phyloP scores from a whole-genome alignment of 345 rosid genomes.

The Lenwebbia sp. region DNA sequence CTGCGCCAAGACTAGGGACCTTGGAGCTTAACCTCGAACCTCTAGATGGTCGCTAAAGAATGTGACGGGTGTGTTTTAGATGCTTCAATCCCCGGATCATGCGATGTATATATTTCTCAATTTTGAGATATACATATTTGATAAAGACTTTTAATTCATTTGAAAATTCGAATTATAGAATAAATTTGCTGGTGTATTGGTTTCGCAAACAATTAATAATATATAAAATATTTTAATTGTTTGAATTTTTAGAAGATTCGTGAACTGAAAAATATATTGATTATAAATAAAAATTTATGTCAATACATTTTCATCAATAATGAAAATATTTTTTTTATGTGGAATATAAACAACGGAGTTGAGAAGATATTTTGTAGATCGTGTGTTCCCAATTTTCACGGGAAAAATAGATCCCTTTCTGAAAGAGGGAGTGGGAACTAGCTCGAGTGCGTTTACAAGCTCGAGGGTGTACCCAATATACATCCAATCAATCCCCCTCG shows the following conservation, averaged over 20 bases:
- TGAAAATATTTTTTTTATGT: neutral
- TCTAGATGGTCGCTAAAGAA: neutral
- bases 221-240: neutral
- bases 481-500: neutral
- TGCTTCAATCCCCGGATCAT: neutral
- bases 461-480: too few species aligned
- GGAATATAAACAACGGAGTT: neutral
- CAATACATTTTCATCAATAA: neutral
- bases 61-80: neutral
- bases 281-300: too few species aligned
- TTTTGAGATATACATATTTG: neutral
- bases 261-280: neutral
- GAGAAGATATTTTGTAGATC: neutral
- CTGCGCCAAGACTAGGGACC: neutral
- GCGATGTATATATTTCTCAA: neutral
- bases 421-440: too few species aligned
- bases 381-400: neutral
- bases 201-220: neutral
- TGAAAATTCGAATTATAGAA: neutral
- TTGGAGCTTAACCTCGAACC: neutral
- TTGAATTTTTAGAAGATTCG: neutral
- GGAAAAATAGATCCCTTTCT: neutral
- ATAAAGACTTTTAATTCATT: neutral
- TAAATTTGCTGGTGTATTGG: neutral
- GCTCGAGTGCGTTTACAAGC: neutral